phyloP scores from a whole-genome alignment of 352 stramenopile genomes.

The Phytophthora nicotianae region DNA sequence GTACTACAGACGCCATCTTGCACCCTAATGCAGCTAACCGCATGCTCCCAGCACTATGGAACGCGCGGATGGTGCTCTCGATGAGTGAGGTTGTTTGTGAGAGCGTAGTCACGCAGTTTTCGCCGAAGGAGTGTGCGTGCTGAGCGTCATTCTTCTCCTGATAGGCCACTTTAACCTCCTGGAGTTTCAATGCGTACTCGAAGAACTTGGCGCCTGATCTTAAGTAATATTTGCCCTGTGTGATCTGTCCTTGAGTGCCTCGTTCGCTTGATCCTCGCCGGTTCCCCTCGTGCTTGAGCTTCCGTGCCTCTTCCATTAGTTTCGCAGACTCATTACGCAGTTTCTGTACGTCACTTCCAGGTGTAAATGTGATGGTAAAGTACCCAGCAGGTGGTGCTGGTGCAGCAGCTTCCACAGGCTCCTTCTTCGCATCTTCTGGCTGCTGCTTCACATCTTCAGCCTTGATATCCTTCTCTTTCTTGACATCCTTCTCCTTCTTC shows the following conservation, averaged over 20 bases:
- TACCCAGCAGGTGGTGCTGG: conserved; percentile 22
- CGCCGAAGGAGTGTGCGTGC: conserved; percentile 64
- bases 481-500: conserved; percentile 40
- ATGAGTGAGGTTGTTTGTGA: conserved; percentile 80
- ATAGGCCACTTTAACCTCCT: conserved; percentile 83
- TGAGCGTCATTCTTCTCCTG: conserved; percentile 66
- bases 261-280: conserved; percentile 50
- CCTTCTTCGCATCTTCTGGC: conserved; percentile 38
- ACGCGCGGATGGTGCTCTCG: conserved; percentile 73
- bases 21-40: conserved; percentile 80
- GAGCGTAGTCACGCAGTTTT: conserved; percentile 74
- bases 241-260: conserved; percentile 50
- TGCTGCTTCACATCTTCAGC: conserved; percentile 39
- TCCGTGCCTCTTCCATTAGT: conserved; percentile 70
- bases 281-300: conserved; percentile 87
- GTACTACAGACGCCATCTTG: conserved; percentile 81
- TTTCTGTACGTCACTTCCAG: conserved; percentile 53
- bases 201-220: conserved; percentile 85
- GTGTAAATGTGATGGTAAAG: conserved; percentile 56
- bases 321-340: conserved; percentile 53
- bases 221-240: conserved; percentile 78
- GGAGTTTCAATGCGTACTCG: conserved; percentile 77
- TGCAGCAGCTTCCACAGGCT: conserved; percentile 17
- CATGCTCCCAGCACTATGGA: conserved; percentile 63
- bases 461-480: conserved; percentile 43